Base-by-base conservation (phyloP, 768 basidiomycete species). In the Mycena rebaudengoi region DNA sequence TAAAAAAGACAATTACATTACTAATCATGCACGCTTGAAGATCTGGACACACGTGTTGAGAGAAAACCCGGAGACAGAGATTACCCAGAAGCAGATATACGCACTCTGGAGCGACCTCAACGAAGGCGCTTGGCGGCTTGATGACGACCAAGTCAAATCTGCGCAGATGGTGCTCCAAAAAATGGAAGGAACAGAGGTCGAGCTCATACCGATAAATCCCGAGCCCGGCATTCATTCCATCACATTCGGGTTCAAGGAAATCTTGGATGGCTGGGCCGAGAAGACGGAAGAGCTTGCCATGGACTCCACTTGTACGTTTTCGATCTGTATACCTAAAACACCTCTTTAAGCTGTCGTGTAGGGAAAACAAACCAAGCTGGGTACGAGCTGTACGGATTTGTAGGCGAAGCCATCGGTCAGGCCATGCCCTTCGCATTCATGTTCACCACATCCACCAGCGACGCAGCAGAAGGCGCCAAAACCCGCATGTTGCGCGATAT, bases 351-450 rank as follows among this genome's bases (percentile, higher is more conserved):
- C n/a, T n/a, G n/a, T n/a, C n/a, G n/a, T n/a, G n/a, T n/a, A n/a
- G n/a, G n/a, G n/a, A n/a, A n/a, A n/a, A n/a, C n/a, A n/a, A n/a
- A 29, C 26, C n/a, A 46, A 46, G n/a, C 25, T n/a, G 10, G 68
- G 26, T 69, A 28, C 41, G 71, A 73, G 54, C 40, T 74, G 0
- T 75, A 68, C 40, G 52, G 66, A 0, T 56, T 71, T 1, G 65
- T 74, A 0, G 70, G 62, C 2, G 71, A 73, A n/a, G 70, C 66
- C 8, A 56, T 70, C n/a, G 71, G 73, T 14, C 68, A 59, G 4
- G 74, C 68, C 1, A 30, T 55, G n/a, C 53, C 53, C 8, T 23
- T 55, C n/a, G 40, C 62, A 68, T 59, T 72, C 65, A 13, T 70
- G 35, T 70, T 70, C 60, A 67, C 69, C 21, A 46, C 59, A 35